These are phyloP conservation scores for Cunninghamia lanceolata DNA, from an alignment of 75 land plant genomes.

Conservation along the genomic window DNA sequence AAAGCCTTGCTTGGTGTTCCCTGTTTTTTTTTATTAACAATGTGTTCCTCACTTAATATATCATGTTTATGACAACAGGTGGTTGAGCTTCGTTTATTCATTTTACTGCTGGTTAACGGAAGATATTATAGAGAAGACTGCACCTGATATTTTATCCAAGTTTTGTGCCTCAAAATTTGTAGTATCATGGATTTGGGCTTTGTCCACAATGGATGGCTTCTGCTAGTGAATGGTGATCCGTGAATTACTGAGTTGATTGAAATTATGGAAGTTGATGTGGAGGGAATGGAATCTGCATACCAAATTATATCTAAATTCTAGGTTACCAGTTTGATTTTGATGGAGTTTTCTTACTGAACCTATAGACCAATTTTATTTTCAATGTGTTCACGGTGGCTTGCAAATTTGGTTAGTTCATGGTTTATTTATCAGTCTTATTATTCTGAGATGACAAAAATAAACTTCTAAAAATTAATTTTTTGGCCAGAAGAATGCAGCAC, in stretches of 20 bases:
- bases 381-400: not conserved
- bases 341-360: not conserved
- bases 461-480: not conserved
- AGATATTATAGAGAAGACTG: not conserved
- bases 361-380: not conserved
- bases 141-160: not conserved
- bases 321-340: not conserved
- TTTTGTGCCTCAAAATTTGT: not conserved
- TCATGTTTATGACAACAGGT: constrained; percentile 4
- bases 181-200: constrained; percentile 7
- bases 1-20: not conserved
- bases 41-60: not conserved
- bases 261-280: constrained; percentile 4
- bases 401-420: not conserved
- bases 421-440: not conserved
- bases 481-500: not conserved
- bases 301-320: not conserved
- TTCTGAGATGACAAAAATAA: not conserved
- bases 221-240: constrained; percentile 11
- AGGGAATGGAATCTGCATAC: not conserved
- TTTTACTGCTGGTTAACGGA: constrained; percentile 6
- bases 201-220: constrained; percentile 8
- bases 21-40: not conserved
- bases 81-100: not conserved
- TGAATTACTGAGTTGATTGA: constrained; percentile 1